These are phyloP conservation scores for Verticillium isaacii DNA, from an alignment of 2,329 filamentous ascomycete species.

Conservation along the genomic window DNA sequence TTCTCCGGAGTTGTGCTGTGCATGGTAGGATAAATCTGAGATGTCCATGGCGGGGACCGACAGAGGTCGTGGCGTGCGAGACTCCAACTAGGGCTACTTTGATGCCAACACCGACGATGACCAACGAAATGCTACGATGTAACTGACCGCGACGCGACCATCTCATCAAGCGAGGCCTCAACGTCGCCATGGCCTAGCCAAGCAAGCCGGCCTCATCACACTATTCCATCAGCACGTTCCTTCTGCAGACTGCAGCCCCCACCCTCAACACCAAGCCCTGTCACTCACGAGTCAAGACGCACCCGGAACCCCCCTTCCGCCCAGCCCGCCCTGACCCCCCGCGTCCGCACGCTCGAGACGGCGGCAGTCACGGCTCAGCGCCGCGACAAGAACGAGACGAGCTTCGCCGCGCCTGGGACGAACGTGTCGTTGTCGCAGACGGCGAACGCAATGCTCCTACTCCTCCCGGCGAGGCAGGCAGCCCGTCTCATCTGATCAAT, in stretches of 20 bases:
- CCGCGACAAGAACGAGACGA: background rate
- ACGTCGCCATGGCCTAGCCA: background rate
- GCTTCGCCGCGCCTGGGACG: background rate
- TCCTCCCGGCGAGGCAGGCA: background rate
- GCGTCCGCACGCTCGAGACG: background rate
- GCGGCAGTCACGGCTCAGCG: background rate
- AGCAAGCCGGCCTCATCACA: background rate
- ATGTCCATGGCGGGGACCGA: background rate
- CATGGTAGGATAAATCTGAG: background rate
- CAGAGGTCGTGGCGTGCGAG: too few relatives aligned
- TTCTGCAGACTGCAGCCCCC: too few relatives aligned
- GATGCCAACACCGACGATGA: background rate
- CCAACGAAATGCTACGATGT: background rate
- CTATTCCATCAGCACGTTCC: too few relatives aligned
- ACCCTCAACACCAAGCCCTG: background rate
- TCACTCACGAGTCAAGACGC: background rate
- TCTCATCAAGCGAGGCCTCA: background rate
- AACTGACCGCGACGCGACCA: background rate
- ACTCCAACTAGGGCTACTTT: too few relatives aligned
- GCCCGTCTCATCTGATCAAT: background rate
- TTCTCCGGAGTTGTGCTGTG: background rate
- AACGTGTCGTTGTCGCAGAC: background rate
- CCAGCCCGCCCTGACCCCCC: background rate
- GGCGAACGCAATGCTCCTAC: background rate
- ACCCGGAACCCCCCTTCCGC: background rate